Percentiles rank a stretch among this genome's conserved stretches.
Evolutionary conservation across 2,329 filamentous ascomycete species (phyloP).

Genomic region (Beauveria caledonica): DNA sequence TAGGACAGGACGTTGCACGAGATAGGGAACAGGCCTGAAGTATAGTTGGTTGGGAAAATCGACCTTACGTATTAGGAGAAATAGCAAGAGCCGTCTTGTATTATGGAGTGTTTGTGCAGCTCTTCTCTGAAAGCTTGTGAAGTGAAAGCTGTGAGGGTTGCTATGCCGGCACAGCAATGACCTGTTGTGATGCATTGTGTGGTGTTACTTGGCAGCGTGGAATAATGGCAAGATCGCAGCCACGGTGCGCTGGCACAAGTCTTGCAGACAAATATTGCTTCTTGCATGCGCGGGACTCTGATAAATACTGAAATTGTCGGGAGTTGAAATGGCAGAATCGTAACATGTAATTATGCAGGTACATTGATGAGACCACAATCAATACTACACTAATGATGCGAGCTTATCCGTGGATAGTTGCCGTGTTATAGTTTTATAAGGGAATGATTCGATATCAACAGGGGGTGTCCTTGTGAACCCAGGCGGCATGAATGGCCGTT

Average conservation of each 20-base stretch:
- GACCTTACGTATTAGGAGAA: background rate
- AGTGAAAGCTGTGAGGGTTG: no score
- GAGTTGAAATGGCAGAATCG: background rate
- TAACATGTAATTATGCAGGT: background rate
- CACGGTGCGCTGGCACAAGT: background rate
- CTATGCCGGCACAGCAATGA: background rate
- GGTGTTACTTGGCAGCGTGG: background rate
- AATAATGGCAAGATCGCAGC: background rate
- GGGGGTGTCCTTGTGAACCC: background rate
- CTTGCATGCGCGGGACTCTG: background rate
- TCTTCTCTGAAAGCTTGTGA: no score
- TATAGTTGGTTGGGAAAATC: background rate
- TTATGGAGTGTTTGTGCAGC: no score
- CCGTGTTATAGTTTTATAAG: background rate
- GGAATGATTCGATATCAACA: background rate
- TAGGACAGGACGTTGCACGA: background rate
- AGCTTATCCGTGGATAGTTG: background rate
- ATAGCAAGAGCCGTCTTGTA: background rate
- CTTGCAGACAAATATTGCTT: constrained; percentile 1
- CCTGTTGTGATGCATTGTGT: background rate
- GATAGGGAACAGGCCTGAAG: background rate
- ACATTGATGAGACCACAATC: background rate
- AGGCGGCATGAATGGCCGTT: background rate
- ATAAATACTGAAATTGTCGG: background rate
- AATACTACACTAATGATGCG: background rate